Evolutionary conservation across 2,329 filamentous ascomycete species (phyloP).

Genomic region (Gremmenia infestans): DNA sequence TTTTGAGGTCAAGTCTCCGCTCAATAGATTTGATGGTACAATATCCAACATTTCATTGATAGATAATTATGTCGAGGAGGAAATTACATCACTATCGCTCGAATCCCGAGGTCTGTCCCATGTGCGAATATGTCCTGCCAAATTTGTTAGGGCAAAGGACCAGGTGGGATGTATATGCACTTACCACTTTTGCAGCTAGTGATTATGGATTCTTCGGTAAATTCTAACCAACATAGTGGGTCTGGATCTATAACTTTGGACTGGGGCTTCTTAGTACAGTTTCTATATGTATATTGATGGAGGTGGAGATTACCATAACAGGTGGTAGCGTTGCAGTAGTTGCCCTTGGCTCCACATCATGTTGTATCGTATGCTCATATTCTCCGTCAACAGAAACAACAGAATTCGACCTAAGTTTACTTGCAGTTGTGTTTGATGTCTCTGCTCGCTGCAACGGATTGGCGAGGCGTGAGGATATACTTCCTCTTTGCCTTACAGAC

Average conservation of each 20-base stretch:
- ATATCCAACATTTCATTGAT: background rate
- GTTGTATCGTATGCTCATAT: constrained; percentile 59
- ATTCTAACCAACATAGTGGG: constrained; percentile 85
- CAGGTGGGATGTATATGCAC: constrained; percentile 30
- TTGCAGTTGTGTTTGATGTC: constrained; percentile 54
- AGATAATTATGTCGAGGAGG: background rate
- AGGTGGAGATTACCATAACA: constrained; percentile 60
- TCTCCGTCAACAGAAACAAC: constrained; percentile 51
- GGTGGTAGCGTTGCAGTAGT: constrained; percentile 83
- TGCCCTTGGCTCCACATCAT: constrained; percentile 79
- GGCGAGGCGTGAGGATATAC: constrained; percentile 45
- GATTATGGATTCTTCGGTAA: constrained; percentile 88
- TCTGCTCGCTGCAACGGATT: constrained; percentile 51
- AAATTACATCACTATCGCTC: constrained; percentile 10
- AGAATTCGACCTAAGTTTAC: constrained; percentile 66
- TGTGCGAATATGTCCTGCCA: constrained; percentile 24
- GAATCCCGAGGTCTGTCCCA: constrained; percentile 24
- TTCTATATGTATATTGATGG: constrained; percentile 7
- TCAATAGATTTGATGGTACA: background rate
- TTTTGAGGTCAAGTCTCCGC: no score
- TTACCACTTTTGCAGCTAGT: constrained; percentile 87
- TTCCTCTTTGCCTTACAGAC: constrained; percentile 49
- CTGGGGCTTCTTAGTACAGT: constrained; percentile 39
- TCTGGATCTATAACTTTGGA: constrained; percentile 81
- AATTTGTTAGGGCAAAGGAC: background rate